Percentiles rank a stretch among this genome's conserved stretches.
These are phyloP conservation scores for Candida montana DNA, from an alignment of 805 yeast genomes.

Conservation along the genomic window DNA sequence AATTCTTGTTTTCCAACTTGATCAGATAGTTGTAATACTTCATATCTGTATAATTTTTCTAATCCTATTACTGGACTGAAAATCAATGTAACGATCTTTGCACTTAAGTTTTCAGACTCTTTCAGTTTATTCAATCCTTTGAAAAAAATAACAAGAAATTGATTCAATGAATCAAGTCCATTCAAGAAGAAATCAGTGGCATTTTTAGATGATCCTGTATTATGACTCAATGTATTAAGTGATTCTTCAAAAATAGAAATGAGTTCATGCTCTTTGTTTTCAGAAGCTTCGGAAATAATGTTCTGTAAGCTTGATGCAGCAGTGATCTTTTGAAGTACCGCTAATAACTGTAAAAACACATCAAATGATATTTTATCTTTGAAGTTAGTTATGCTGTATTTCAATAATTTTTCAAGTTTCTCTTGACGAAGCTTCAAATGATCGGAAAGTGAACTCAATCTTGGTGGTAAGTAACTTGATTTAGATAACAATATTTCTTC, in stretches of 20 bases:
- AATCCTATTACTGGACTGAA: constrained; percentile 31
- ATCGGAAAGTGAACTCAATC: constrained; percentile 43
- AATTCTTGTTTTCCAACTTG: constrained; percentile 29
- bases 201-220: constrained; percentile 12
- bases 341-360: constrained; percentile 35
- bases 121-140: constrained; percentile 11
- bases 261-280: background rate
- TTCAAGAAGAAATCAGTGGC: constrained; percentile 22
- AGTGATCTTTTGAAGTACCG: constrained; percentile 37
- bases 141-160: constrained; percentile 23
- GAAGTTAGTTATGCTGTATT: constrained; percentile 43
- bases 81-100: constrained; percentile 22
- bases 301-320: constrained; percentile 33
- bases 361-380: constrained; percentile 26
- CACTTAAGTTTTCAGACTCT: constrained; percentile 17
- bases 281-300: constrained; percentile 1
- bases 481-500: constrained; percentile 52
- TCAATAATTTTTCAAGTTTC: constrained; percentile 39
- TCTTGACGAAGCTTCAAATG: constrained; percentile 47
- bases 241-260: constrained; percentile 8
- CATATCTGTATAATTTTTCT: constrained; percentile 34
- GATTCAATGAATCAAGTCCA: constrained; percentile 24
- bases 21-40: constrained; percentile 28
- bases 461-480: constrained; percentile 52
- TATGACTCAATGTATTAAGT: constrained; percentile 5